phyloP scores from a whole-genome alignment of 768 basidiomycete species.

The Lactarius quietus region DNA sequence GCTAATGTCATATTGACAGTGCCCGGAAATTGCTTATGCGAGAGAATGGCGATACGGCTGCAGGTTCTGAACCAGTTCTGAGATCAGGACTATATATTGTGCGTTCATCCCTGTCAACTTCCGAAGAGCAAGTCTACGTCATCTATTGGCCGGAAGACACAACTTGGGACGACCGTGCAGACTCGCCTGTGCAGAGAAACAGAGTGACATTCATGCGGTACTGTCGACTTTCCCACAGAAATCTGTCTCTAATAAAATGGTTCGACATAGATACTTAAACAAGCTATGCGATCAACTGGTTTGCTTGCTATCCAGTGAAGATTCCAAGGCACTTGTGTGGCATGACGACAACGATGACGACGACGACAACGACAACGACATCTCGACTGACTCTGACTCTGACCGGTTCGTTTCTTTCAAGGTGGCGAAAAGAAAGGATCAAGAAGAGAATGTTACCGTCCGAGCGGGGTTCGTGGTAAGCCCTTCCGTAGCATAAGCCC shows the following conservation, averaged over 20 bases:
- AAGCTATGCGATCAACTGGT: conserved; percentile 47
- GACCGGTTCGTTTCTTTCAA: conserved; percentile 52
- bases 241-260: neutral
- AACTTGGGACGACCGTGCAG: conserved; percentile 54
- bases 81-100: conserved; percentile 52
- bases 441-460: conserved; percentile 47
- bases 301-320: conserved; percentile 47
- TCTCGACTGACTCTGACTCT: conserved; percentile 36
- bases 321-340: conserved; percentile 47
- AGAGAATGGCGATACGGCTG: no score
- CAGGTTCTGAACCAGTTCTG: conserved; percentile 26
- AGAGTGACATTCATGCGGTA: conserved; percentile 63
- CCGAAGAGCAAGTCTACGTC: conserved; percentile 40
- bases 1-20: neutral
- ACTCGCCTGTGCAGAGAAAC: conserved; percentile 46
- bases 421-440: conserved; percentile 53
- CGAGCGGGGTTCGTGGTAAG: conserved; percentile 47
- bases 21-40: no score
- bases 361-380: conserved; percentile 5
- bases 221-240: neutral
- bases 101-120: conserved; percentile 20
- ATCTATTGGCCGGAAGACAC: conserved; percentile 60
- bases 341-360: conserved; percentile 23
- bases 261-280: conserved; percentile 10
- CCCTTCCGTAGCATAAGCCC: accelerated